Percentiles rank a stretch among this genome's conserved stretches.
Evolutionary conservation across 768 basidiomycete species (phyloP).

Genomic region (Tricholoma hemisulphureum): DNA sequence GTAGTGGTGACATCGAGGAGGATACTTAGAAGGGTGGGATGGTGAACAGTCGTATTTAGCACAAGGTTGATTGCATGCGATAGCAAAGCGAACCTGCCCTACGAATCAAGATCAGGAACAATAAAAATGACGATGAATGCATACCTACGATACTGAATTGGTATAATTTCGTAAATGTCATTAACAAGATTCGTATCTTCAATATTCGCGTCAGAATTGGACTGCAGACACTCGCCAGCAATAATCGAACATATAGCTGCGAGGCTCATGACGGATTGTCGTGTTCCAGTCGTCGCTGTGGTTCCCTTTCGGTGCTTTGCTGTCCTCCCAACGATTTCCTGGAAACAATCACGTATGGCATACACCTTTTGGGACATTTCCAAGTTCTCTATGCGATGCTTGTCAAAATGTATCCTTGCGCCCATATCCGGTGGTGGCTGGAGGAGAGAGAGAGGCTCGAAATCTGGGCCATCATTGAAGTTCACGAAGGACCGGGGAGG

Average conservation of each 20-base stretch:
- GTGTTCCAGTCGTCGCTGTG: neutral
- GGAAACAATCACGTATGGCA: constrained; percentile 56
- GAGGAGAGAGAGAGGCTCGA: constrained; percentile 38
- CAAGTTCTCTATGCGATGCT: constrained; percentile 31
- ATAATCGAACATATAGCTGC: constrained; percentile 46
- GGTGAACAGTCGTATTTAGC: constrained; percentile 41
- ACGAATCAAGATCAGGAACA: neutral
- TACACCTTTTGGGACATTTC: constrained; percentile 49
- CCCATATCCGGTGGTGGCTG: constrained; percentile 34
- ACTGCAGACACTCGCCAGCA: constrained; percentile 46
- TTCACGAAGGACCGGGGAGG: neutral
- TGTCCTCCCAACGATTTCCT: constrained; percentile 45
- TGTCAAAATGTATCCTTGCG: constrained; percentile 33
- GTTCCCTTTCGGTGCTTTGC: neutral
- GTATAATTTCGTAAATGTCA: constrained; percentile 51
- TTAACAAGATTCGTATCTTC: constrained; percentile 31
- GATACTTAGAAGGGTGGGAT: constrained; percentile 47
- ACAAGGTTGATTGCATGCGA: constrained; percentile 54
- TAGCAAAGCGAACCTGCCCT: constrained; percentile 44
- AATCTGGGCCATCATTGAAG: neutral
- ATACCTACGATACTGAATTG: constrained; percentile 52
- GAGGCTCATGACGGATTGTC: constrained; percentile 33
- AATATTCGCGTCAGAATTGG: constrained; percentile 24
- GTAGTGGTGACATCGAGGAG: constrained; percentile 52
- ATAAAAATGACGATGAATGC: constrained; percentile 8